phyloP scores from a whole-genome alignment of 2,329 filamentous ascomycete species.

The Fusarium sp. region DNA sequence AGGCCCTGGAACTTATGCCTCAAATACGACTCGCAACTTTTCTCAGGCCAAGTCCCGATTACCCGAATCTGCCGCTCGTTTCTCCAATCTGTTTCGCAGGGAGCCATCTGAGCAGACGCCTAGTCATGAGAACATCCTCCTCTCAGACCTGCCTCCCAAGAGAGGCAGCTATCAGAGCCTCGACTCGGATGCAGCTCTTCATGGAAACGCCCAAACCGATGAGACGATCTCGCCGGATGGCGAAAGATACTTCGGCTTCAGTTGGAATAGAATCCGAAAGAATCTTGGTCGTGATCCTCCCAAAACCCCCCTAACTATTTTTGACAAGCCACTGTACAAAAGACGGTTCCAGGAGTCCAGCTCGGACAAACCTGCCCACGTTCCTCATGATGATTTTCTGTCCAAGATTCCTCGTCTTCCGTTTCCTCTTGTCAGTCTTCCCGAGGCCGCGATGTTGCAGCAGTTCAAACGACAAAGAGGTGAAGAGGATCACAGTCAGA shows the following conservation, averaged over 20 bases:
- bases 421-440: conserved; percentile 50
- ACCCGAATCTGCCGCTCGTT: conserved; percentile 36
- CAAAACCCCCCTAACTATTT: conserved; percentile 31
- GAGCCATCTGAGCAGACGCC: conserved; percentile 9
- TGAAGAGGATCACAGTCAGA: conserved; percentile 50
- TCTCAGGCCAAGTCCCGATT: conserved; percentile 31
- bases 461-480: conserved; percentile 46
- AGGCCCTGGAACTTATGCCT: conserved; percentile 16
- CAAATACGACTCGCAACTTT: conserved; percentile 37
- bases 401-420: conserved; percentile 43
- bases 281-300: conserved; percentile 38
- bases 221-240: neutral
- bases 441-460: conserved; percentile 49
- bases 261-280: conserved; percentile 41
- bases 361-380: conserved; percentile 17
- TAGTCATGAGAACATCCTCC: conserved; percentile 12
- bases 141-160: conserved; percentile 38
- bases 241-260: conserved; percentile 36
- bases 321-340: conserved; percentile 39
- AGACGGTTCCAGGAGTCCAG: conserved; percentile 14
- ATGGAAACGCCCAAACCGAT: neutral
- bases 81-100: conserved; percentile 42
- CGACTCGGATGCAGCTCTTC: conserved; percentile 36
- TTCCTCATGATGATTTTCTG: conserved; percentile 37
- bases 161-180: conserved; percentile 46